These are phyloP conservation scores for Mycena olivaceomarginata DNA, from an alignment of 768 basidiomycete species.

Conservation along the genomic window DNA sequence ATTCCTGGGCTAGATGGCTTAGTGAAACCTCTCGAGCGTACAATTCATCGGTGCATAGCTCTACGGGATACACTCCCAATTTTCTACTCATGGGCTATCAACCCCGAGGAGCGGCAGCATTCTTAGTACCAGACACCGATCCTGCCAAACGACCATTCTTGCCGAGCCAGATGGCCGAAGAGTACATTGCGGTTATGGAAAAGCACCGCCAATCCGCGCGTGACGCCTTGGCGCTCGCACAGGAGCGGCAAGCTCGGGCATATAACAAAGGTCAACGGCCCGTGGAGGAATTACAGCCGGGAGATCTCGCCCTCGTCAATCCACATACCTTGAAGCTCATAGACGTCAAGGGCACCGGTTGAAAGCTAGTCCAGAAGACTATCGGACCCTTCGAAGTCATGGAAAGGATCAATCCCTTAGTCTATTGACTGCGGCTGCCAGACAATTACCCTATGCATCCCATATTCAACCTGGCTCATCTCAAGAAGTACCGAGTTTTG, in stretches of 20 bases:
- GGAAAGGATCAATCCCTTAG: slow-evolving; percentile 48
- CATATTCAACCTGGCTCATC: slow-evolving; percentile 48
- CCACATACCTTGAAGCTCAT: slow-evolving; percentile 49
- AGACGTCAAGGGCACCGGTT: slow-evolving; percentile 49
- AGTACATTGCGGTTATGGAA: slow-evolving; percentile 24
- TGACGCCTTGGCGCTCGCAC: too few species aligned
- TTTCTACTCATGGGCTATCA: slow-evolving; percentile 54
- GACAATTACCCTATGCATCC: slow-evolving; percentile 50
- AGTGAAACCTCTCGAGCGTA: too few species aligned
- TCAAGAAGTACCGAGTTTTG: slow-evolving; percentile 44
- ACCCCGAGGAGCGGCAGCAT: slow-evolving; percentile 37
- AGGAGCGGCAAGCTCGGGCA: not conserved
- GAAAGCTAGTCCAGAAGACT: too few species aligned
- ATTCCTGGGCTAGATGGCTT: too few species aligned
- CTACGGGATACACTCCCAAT: slow-evolving; percentile 51
- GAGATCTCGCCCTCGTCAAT: slow-evolving; percentile 48
- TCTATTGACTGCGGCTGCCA: slow-evolving; percentile 49
- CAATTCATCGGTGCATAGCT: not conserved
- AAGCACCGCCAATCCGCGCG: not conserved
- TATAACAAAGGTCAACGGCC: slow-evolving; percentile 46
- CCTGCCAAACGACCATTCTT: slow-evolving; percentile 28
- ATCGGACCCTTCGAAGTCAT: not conserved
- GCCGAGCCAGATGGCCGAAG: slow-evolving; percentile 28
- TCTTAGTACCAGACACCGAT: slow-evolving; percentile 14
- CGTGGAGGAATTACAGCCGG: slow-evolving; percentile 26